phyloP scores from a whole-genome alignment of 2,329 filamentous ascomycete species.

The Myriosclerotinia curreyana region DNA sequence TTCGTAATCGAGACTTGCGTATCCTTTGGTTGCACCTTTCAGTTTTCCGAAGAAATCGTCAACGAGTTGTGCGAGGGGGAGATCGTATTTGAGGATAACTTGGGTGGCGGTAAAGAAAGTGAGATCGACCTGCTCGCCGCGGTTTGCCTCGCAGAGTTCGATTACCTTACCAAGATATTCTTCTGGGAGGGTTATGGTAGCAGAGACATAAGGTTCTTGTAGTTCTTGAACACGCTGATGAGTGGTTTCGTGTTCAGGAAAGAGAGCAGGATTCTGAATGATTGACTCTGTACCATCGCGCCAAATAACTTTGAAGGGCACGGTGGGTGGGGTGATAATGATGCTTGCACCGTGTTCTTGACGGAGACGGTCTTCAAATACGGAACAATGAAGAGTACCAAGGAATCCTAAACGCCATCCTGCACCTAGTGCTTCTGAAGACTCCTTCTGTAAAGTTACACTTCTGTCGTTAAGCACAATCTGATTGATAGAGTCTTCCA shows the following conservation, averaged over 20 bases:
- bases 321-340: constrained; percentile 94
- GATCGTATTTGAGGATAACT: constrained; percentile 88
- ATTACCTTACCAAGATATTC: constrained; percentile 94
- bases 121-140: constrained; percentile 81
- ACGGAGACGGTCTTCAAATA: constrained; percentile 91
- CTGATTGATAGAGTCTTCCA: constrained; percentile 93
- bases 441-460: constrained; percentile 90
- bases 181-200: constrained; percentile 86
- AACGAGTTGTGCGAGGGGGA: constrained; percentile 85
- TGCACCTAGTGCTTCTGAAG: constrained; percentile 86
- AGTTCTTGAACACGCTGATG: constrained; percentile 56
- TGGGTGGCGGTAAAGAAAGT: constrained; percentile 91
- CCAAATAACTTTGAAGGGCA: constrained; percentile 84
- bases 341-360: constrained; percentile 94
- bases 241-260: constrained; percentile 65
- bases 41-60: constrained; percentile 97
- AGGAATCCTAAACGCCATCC: constrained; percentile 94
- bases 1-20: constrained; percentile 94
- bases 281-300: constrained; percentile 72
- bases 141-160: constrained; percentile 86
- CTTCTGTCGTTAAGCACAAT: constrained; percentile 92
- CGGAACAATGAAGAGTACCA: constrained; percentile 97
- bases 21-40: constrained; percentile 90
- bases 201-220: constrained; percentile 72
- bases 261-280: constrained; percentile 82